Conservation (phyloP, 78 protist genomes). For the Trichosphaerium sp. region DNA sequence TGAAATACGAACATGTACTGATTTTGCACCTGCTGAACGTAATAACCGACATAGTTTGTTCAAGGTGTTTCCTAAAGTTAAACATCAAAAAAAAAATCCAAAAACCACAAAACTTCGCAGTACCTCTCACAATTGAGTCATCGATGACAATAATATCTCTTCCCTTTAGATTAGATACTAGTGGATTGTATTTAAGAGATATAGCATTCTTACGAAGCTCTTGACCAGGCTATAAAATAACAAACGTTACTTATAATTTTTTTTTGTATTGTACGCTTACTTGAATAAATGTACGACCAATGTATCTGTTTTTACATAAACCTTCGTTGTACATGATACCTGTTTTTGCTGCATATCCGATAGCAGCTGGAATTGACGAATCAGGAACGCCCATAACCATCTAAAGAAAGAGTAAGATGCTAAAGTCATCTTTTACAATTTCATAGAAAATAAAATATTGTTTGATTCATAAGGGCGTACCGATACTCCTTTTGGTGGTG, state of each 20-base stretch:
- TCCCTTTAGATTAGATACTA: constrained; percentile 32
- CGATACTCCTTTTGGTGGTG: too few relatives aligned
- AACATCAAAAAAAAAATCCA: neutral
- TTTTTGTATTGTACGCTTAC: too few relatives aligned
- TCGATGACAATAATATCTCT: constrained; percentile 25
- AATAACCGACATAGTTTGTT: neutral
- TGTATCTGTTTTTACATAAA: constrained; percentile 36
- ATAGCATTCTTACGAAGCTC: constrained; percentile 39
- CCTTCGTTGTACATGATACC: constrained; percentile 40
- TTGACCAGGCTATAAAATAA: constrained; percentile 39
- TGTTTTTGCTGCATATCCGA: constrained; percentile 35
- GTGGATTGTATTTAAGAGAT: constrained; percentile 43
- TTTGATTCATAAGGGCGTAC: too few relatives aligned
- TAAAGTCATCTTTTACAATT: too few relatives aligned
- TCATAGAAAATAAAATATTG: too few relatives aligned
- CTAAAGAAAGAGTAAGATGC: too few relatives aligned
- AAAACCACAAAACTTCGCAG: constrained; percentile 6
- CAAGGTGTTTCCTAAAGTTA: neutral
- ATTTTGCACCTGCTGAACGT: constrained; percentile 36
- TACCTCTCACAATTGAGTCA: constrained; percentile 45
- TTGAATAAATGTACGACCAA: constrained; percentile 48
- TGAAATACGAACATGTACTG: constrained; percentile 41
- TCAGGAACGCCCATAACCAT: constrained; percentile 55
- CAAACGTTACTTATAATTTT: too few relatives aligned
- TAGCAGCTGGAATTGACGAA: constrained; percentile 46